Evolutionary conservation across 1,139 yeast species (phyloP).

Genomic region (Blastobotrys buckinghamii): DNA sequence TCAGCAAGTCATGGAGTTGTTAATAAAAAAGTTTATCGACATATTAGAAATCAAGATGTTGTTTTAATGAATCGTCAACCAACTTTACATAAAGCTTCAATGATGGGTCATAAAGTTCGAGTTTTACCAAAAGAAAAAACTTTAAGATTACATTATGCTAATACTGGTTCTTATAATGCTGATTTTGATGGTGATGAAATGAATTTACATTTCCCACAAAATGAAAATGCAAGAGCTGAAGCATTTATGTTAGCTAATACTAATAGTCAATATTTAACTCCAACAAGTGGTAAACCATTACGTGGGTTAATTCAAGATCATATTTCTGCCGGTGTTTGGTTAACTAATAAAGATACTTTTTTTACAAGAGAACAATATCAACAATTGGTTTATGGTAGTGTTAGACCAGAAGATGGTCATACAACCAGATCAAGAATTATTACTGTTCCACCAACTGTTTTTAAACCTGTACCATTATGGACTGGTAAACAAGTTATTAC

Average conservation of each 20-base stretch:
- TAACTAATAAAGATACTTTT: conserved; percentile 85
- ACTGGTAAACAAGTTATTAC: conserved; percentile 98
- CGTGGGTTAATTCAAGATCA: conserved; percentile 99
- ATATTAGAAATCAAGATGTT: conserved; percentile 89
- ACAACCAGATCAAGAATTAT: conserved; percentile 63
- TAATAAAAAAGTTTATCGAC: conserved; percentile 91
- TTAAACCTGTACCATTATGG: conserved; percentile 89
- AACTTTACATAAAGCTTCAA: conserved; percentile 96
- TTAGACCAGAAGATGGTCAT: conserved; percentile 98
- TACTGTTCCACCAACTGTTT: conserved; percentile 84
- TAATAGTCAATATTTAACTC: conserved; percentile 94
- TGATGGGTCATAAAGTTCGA: conserved; percentile 99
- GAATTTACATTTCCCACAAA: conserved; percentile 99
- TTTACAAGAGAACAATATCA: conserved; percentile 90
- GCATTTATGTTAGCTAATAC: conserved; percentile 93
- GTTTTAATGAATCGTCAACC: conserved; percentile 99
- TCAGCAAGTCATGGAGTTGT: conserved; percentile 46
- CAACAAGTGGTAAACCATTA: conserved; percentile 96
- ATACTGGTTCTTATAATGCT: conserved; percentile 98
- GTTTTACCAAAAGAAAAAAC: conserved; percentile 98
- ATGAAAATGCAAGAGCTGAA: conserved; percentile 95
- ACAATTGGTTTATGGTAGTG: conserved; percentile 87
- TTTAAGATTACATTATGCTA: conserved; percentile 92
- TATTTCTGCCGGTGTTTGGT: conserved; percentile 98
- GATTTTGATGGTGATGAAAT: conserved; percentile 99